phyloP scores from a whole-genome alignment of 208 protist genomes.

The Trichomonas gallinae region DNA sequence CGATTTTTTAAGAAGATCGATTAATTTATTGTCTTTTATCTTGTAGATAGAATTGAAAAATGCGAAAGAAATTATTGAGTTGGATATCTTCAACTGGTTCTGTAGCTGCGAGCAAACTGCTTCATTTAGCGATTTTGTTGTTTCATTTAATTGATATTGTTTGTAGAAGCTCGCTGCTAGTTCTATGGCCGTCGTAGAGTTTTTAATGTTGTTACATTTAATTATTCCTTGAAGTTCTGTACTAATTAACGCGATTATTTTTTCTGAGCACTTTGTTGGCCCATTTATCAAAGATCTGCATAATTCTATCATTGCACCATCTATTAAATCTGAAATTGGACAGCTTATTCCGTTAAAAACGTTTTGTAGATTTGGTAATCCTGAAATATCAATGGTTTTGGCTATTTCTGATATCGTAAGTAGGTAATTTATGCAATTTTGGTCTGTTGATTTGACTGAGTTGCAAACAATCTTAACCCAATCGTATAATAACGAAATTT shows the following conservation, averaged over 20 bases:
- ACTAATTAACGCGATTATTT: background rate
- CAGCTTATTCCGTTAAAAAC: background rate
- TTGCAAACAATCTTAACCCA: background rate
- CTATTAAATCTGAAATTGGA: background rate
- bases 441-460: background rate
- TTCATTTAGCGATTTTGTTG: background rate
- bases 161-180: background rate
- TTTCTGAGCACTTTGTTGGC: background rate
- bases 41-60: background rate
- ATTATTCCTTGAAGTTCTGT: background rate
- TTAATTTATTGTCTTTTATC: background rate
- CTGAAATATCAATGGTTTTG: background rate
- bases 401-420: background rate
- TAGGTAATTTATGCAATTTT: background rate
- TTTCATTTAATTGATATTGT: background rate
- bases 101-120: background rate
- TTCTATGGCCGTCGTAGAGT: background rate
- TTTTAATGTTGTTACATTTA: background rate
- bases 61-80: background rate
- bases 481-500: background rate
- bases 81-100: background rate
- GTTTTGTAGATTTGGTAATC: background rate
- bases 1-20: background rate
- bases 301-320: background rate
- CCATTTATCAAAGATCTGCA: background rate